Evolutionary conservation across 192 early-diverging fungal genomes (phyloP).

Genomic region (Phlyctochytrium arcticum): DNA sequence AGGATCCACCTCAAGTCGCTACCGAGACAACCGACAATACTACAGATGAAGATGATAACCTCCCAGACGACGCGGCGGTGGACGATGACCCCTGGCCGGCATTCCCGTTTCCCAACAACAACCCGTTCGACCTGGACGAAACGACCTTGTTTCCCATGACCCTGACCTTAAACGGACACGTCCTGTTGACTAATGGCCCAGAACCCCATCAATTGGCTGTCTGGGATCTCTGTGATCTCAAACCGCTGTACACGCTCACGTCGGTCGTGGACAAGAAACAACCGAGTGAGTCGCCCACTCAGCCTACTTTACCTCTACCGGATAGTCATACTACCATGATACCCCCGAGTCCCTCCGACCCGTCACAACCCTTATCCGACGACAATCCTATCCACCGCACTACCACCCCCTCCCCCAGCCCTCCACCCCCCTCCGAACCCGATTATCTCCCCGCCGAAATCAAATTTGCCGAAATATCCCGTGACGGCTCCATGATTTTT

Average conservation of each 20-base stretch:
- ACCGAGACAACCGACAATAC: neutral
- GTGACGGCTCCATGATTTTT: conserved; percentile 25
- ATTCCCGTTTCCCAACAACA: neutral
- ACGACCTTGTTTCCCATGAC: conserved; percentile 26
- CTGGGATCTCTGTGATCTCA: conserved; percentile 22
- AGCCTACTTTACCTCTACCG: too few relatives aligned
- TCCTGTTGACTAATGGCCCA: conserved; percentile 36
- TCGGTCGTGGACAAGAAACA: neutral
- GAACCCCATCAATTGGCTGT: conserved; percentile 13
- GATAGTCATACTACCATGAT: too few relatives aligned
- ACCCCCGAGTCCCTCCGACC: conserved; percentile 1
- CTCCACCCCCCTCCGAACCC: too few relatives aligned
- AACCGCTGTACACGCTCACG: conserved; percentile 2
- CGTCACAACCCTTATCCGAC: neutral
- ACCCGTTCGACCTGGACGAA: too few relatives aligned
- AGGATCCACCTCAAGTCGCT: neutral
- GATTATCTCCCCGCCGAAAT: conserved; percentile 14
- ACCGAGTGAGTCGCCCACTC: too few relatives aligned
- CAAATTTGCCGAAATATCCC: conserved; percentile 28
- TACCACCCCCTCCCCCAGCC: neutral
- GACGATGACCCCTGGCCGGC: neutral
- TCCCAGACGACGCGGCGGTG: too few relatives aligned
- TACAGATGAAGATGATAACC: neutral
- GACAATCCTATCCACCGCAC: neutral
- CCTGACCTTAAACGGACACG: conserved; percentile 27